Evolutionary conservation across 139 green algal species (phyloP).

Genomic region (Chloropicon primus): DNA sequence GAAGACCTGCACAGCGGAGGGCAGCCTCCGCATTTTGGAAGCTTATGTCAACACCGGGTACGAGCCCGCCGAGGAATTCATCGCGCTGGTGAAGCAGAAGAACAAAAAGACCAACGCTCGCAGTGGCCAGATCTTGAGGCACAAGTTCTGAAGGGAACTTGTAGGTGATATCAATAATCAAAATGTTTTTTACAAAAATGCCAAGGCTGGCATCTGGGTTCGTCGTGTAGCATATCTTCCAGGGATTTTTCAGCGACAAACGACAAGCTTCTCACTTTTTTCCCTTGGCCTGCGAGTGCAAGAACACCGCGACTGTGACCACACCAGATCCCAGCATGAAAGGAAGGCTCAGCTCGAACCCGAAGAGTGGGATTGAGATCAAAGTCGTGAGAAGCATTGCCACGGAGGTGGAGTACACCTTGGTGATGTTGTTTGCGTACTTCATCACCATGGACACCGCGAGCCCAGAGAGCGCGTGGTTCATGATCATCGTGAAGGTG

Average conservation of each 20-base stretch:
- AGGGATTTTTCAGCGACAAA: too few species aligned
- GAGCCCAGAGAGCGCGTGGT: conserved; percentile 13
- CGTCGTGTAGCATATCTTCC: too few species aligned
- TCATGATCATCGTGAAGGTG: conserved; percentile 8
- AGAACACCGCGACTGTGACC: not conserved
- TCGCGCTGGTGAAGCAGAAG: not conserved
- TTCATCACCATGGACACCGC: not conserved
- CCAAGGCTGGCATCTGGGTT: too few species aligned
- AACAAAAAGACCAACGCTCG: not conserved
- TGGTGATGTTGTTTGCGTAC: not conserved
- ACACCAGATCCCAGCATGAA: not conserved
- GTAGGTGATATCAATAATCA: too few species aligned
- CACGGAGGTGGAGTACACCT: not conserved
- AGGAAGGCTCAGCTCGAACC: not conserved
- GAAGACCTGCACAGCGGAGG: not conserved
- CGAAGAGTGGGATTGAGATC: not conserved
- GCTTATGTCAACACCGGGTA: not conserved
- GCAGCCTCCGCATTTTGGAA: not conserved
- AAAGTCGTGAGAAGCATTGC: not conserved
- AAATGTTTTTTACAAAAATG: too few species aligned
- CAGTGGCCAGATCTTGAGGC: not conserved
- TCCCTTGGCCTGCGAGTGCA: conserved; percentile 20
- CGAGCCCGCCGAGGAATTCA: not conserved
- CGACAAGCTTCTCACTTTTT: not conserved
- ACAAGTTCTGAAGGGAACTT: not conserved